phyloP scores from a whole-genome alignment of 2,329 filamentous ascomycete species.

The Lachnellula willkommii region DNA sequence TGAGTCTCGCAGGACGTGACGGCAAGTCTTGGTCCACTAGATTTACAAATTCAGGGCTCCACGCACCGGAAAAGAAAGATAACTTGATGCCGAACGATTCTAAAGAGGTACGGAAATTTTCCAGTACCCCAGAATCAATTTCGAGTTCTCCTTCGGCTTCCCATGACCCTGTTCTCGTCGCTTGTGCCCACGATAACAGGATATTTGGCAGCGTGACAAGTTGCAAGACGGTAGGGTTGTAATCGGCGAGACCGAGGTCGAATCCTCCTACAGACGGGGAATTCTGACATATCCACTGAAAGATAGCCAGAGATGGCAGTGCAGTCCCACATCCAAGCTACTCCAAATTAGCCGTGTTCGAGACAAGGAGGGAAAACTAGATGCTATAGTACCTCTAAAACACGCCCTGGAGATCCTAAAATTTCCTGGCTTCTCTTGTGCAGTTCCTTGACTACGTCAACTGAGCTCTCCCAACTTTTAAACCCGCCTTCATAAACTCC shows the following conservation, averaged over 20 bases:
- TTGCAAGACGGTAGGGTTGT: constrained; percentile 71
- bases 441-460: constrained; percentile 66
- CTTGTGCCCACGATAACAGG: constrained; percentile 57
- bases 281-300: constrained; percentile 49
- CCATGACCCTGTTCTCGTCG: constrained; percentile 17
- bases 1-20: constrained; percentile 29
- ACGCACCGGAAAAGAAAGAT: constrained; percentile 68
- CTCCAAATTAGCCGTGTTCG: constrained; percentile 7
- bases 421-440: constrained; percentile 12
- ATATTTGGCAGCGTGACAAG: constrained; percentile 78
- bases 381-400: constrained; percentile 28
- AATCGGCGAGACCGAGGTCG: constrained; percentile 67
- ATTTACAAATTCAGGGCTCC: constrained; percentile 60
- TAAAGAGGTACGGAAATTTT: constrained; percentile 54
- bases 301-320: constrained; percentile 65
- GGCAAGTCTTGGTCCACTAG: constrained; percentile 39
- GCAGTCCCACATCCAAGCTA: constrained; percentile 76
- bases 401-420: constrained; percentile 10
- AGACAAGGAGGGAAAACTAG: neutral
- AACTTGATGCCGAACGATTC: constrained; percentile 47
- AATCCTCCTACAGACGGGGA: constrained; percentile 32
- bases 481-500: constrained; percentile 83
- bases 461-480: constrained; percentile 84
- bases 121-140: constrained; percentile 42
- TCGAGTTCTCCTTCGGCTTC: constrained; percentile 31